Conservation (phyloP, 177 flowering plant species). For the Vitis hybrid region DNA sequence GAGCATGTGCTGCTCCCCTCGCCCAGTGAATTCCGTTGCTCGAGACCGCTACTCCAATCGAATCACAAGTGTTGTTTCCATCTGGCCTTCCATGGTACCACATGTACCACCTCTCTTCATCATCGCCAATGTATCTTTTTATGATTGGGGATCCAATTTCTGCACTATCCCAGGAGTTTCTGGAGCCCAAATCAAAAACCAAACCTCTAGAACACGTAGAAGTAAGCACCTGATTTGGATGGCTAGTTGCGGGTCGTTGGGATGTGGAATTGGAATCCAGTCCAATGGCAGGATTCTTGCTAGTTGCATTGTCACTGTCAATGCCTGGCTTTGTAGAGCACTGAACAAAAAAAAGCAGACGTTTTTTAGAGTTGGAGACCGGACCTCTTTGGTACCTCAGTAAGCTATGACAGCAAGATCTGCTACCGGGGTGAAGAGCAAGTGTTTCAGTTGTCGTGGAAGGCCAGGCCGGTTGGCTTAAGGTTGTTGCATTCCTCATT, state of each 20-base stretch:
- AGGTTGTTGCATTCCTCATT: slow-evolving; percentile 18
- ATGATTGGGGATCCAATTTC: slow-evolving; percentile 82
- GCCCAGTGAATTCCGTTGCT: slow-evolving; percentile 88
- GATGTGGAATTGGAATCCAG: slow-evolving; percentile 1
- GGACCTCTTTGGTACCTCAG: no score
- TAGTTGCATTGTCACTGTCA: background rate
- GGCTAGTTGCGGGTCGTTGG: background rate
- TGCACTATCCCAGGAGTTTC: slow-evolving; percentile 57
- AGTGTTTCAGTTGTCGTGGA: slow-evolving; percentile 15
- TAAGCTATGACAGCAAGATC: no score
- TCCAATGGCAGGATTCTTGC: slow-evolving; percentile 20
- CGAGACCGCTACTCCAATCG: slow-evolving; percentile 77
- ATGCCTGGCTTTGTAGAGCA: slow-evolving; percentile 59
- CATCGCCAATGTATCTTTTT: slow-evolving; percentile 75
- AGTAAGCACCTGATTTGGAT: slow-evolving; percentile 10
- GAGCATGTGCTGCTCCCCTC: slow-evolving; percentile 47
- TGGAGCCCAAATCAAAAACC: slow-evolving; percentile 63
- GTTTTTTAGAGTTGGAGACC: slow-evolving; percentile 10
- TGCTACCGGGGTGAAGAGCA: slow-evolving; percentile 2
- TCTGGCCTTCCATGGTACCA: slow-evolving; percentile 72
- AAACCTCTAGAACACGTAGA: slow-evolving; percentile 44
- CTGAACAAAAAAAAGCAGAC: slow-evolving; percentile 14
- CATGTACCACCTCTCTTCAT: slow-evolving; percentile 92
- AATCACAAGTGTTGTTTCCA: slow-evolving; percentile 25
- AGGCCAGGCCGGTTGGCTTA: slow-evolving; percentile 7